Percentiles rank a stretch among this genome's conserved stretches.
These are phyloP conservation scores for Hanseniaspora hatyaiensis DNA, from an alignment of 805 yeast genomes.

Conservation along the genomic window DNA sequence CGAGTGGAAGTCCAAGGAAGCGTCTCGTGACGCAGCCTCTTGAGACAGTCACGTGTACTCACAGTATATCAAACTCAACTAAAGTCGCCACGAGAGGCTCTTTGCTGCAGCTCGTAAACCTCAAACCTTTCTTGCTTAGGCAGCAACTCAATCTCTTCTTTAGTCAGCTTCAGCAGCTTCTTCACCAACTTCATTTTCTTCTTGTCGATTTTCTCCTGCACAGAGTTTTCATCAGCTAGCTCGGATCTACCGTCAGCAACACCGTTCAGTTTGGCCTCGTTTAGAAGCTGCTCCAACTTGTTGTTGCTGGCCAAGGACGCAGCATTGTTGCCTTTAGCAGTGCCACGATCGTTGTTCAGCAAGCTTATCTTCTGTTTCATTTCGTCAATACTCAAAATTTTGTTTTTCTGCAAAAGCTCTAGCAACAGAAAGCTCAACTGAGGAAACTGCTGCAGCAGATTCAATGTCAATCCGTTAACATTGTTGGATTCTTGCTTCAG, in stretches of 20 bases:
- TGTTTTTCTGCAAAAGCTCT: conserved; percentile 45
- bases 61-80: conserved; percentile 21
- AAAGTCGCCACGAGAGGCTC: conserved; percentile 29
- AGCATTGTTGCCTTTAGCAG: too few species aligned
- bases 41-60: too few species aligned
- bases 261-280: conserved; percentile 20
- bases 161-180: conserved; percentile 43
- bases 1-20: too few species aligned
- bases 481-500: conserved; percentile 16
- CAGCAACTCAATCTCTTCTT: conserved; percentile 38
- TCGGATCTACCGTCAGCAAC: background rate
- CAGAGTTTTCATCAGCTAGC: conserved; percentile 1
- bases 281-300: conserved; percentile 16
- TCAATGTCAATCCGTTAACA: conserved; percentile 17
- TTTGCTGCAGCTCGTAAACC: conserved; percentile 30
- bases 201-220: conserved; percentile 23
- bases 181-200: conserved; percentile 38
- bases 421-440: conserved; percentile 76
- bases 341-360: too few species aligned
- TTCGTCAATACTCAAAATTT: conserved; percentile 28
- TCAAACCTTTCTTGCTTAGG: conserved; percentile 41
- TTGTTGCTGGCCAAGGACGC: conserved; percentile 17
- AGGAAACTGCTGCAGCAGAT: conserved; percentile 38
- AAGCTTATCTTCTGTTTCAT: conserved; percentile 29
- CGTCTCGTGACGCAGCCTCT: too few species aligned